phyloP scores from a whole-genome alignment of 169 alveolate species.

The Plasmodium gallinaceum region DNA sequence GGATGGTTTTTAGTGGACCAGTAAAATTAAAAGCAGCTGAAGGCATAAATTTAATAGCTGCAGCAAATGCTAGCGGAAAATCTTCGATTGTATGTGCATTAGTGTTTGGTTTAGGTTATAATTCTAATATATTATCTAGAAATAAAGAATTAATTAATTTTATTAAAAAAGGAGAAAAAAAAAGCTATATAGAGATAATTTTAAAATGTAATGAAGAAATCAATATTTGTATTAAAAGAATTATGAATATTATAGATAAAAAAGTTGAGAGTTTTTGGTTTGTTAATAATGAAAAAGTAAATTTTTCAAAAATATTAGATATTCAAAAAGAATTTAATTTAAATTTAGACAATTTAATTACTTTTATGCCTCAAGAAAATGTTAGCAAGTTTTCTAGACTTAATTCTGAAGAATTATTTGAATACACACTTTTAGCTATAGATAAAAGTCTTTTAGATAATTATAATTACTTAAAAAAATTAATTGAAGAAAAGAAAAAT shows the following conservation, averaged over 20 bases:
- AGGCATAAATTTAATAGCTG: conserved; percentile 85
- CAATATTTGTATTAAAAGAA: conserved; percentile 36
- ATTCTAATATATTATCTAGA: conserved; percentile 76
- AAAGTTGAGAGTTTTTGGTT: conserved; percentile 73
- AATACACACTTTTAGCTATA: conserved; percentile 80
- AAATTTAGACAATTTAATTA: conserved; percentile 79
- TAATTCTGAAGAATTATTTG: conserved; percentile 81
- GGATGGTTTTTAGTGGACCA: conserved; percentile 88
- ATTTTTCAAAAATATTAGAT: conserved; percentile 52
- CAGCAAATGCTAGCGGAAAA: conserved; percentile 85
- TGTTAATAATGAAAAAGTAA: conserved; percentile 76
- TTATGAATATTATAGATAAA: conserved; percentile 39
- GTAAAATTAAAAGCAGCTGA: conserved; percentile 78
- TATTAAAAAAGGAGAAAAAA: conserved; percentile 80
- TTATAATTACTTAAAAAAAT: conserved; percentile 50
- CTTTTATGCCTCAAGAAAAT: conserved; percentile 85
- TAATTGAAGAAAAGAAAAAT: conserved; percentile 50
- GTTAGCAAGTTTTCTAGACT: conserved; percentile 83
- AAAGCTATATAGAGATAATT: conserved; percentile 55
- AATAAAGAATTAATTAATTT: conserved; percentile 79
- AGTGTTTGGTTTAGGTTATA: conserved; percentile 83
- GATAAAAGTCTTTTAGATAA: conserved; percentile 65
- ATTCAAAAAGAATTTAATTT: conserved; percentile 74
- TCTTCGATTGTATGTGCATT: conserved; percentile 85
- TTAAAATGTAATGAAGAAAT: conserved; percentile 34